These are phyloP conservation scores for Erythrobasidium yunnanense DNA, from an alignment of 768 basidiomycete genomes.

Conservation along the genomic window DNA sequence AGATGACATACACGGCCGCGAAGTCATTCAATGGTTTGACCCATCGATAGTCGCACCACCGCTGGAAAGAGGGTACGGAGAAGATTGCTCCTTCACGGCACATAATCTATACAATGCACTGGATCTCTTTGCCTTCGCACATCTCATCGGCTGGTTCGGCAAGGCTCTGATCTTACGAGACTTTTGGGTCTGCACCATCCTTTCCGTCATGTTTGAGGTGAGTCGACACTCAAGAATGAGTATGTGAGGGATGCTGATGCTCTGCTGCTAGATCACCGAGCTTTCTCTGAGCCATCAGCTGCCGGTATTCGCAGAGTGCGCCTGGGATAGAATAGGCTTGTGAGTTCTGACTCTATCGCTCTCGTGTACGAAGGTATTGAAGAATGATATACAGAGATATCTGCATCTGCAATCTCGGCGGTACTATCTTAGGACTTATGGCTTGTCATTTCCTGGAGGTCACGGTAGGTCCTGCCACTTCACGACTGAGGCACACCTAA, in stretches of 20 bases:
- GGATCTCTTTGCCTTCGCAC: constrained; percentile 77
- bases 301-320: too few relatives aligned
- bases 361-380: too few relatives aligned
- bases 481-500: neutral
- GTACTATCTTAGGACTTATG: constrained; percentile 2
- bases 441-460: constrained; percentile 20
- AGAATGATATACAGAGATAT: too few relatives aligned
- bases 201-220: constrained; percentile 31
- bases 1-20: constrained; percentile 37
- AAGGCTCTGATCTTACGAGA: constrained; percentile 81
- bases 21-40: constrained; percentile 17
- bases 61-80: constrained; percentile 76
- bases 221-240: neutral
- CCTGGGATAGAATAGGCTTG: neutral
- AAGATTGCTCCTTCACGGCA: constrained; percentile 59
- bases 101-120: constrained; percentile 57
- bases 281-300: constrained; percentile 16
- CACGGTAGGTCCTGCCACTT: neutral
- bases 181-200: constrained; percentile 89
- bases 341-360: neutral
- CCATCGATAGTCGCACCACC: constrained; percentile 53
- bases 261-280: neutral
- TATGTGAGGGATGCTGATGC: neutral
- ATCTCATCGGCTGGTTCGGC: constrained; percentile 78
- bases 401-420: constrained; percentile 14